phyloP scores from a whole-genome alignment of 768 basidiomycete species.

The Pholiota conissans region DNA sequence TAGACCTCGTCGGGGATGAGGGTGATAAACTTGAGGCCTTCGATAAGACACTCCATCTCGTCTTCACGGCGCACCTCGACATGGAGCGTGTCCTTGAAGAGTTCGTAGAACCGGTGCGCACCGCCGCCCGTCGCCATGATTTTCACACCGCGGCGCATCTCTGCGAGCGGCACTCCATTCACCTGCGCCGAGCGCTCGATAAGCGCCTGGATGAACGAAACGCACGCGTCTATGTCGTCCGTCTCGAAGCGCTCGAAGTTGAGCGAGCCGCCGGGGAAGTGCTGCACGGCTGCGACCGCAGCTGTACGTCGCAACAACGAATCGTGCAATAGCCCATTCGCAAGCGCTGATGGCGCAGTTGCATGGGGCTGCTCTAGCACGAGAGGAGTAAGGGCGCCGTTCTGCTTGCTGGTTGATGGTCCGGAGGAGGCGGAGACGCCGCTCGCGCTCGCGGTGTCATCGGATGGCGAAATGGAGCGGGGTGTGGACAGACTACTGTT shows the following conservation, averaged over 20 bases:
- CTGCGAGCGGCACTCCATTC: constrained; percentile 84
- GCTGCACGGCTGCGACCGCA: constrained; percentile 43
- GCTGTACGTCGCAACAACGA: constrained; percentile 66
- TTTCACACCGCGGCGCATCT: constrained; percentile 92
- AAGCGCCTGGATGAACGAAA: constrained; percentile 83
- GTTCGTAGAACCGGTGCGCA: constrained; percentile 90
- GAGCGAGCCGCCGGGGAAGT: constrained; percentile 94
- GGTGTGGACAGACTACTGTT: constrained; percentile 46
- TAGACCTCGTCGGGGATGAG: constrained; percentile 97
- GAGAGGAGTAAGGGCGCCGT: constrained; percentile 82
- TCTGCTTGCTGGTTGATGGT: constrained; percentile 41
- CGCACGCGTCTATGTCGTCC: constrained; percentile 72
- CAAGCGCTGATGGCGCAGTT: constrained; percentile 35
- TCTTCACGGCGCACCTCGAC: constrained; percentile 92
- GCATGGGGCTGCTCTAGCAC: constrained; percentile 57
- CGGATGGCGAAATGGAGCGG: constrained; percentile 42
- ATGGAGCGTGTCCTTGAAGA: constrained; percentile 69
- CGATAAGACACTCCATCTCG: constrained; percentile 99
- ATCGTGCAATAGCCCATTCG: constrained; percentile 52
- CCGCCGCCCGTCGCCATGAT: constrained; percentile 99
- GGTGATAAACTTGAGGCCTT: constrained; percentile 93
- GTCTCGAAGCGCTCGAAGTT: constrained; percentile 99
- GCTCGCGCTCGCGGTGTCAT: constrained; percentile 27
- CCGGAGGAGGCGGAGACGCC: constrained; percentile 26
- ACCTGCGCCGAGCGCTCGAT: constrained; percentile 83